A percentile compares a stretch with the other conserved stretches of the same genome.
phyloP scores from a whole-genome alignment of 2,329 filamentous ascomycete species.

The Epichloe coenophiala region DNA sequence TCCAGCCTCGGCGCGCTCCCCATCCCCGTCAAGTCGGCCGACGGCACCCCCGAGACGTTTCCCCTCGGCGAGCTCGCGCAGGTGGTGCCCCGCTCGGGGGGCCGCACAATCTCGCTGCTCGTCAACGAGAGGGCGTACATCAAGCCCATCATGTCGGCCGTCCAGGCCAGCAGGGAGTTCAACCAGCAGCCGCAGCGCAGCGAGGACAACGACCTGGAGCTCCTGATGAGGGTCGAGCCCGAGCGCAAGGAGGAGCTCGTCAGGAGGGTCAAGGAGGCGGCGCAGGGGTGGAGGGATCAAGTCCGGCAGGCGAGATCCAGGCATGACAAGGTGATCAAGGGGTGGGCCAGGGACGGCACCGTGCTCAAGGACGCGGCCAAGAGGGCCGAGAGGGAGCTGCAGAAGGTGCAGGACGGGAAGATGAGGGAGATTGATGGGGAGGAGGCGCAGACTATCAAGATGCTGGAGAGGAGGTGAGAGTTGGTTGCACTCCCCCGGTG shows the following conservation, averaged over 20 bases:
- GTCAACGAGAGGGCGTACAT: slow-evolving; percentile 30
- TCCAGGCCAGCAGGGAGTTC: slow-evolving; percentile 38
- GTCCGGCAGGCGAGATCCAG: slow-evolving; percentile 33
- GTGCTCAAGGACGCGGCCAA: slow-evolving; percentile 35
- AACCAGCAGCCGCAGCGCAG: slow-evolving; percentile 48
- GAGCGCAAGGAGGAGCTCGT: slow-evolving; percentile 35
- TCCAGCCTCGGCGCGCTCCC: slow-evolving; percentile 32
- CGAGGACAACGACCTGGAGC: slow-evolving; percentile 46
- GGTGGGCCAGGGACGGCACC: slow-evolving; percentile 31
- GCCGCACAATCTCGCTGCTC: slow-evolving; percentile 26
- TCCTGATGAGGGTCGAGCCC: slow-evolving; percentile 39
- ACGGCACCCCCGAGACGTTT: slow-evolving; percentile 18
- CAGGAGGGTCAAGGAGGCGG: slow-evolving; percentile 29
- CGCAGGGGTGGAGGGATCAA: slow-evolving; percentile 37
- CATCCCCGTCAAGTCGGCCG: slow-evolving; percentile 23
- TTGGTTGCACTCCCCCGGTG: no score
- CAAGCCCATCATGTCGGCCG: slow-evolving; percentile 41
- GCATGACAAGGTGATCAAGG: slow-evolving; percentile 34
- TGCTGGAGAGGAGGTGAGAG: slow-evolving; percentile 18
- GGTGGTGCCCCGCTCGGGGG: slow-evolving; percentile 32
- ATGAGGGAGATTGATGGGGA: slow-evolving; percentile 35
- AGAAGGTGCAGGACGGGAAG: slow-evolving; percentile 39
- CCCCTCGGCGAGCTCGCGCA: slow-evolving; percentile 43
- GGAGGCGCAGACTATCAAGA: slow-evolving; percentile 35
- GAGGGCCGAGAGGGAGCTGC: slow-evolving; percentile 32